phyloP scores from a whole-genome alignment of 352 stramenopile species.

The Globisporangium sylvaticum region DNA sequence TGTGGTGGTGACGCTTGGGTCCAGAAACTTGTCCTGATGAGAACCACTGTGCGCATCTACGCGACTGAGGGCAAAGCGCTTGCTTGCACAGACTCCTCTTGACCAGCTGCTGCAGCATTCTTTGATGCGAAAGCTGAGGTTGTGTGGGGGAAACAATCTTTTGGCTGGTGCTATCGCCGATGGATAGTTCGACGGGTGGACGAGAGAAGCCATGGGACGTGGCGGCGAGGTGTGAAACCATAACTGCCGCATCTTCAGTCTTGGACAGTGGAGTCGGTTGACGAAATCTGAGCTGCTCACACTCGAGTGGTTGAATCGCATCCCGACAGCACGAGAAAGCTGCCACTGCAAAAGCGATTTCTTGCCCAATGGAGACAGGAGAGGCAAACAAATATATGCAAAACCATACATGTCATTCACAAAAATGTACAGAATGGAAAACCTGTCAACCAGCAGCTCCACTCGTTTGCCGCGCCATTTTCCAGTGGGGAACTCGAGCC shows the following conservation, averaged over 20 bases:
- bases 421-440: neutral
- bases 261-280: neutral
- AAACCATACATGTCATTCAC: neutral
- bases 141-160: neutral
- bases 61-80: neutral
- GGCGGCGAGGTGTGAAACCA: neutral
- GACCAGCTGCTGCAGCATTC: neutral
- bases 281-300: neutral
- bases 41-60: neutral
- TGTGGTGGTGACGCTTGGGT: neutral
- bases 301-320: neutral
- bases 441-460: neutral
- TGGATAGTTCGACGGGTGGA: neutral
- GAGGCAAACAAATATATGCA: neutral
- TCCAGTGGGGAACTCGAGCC: conserved; percentile 1
- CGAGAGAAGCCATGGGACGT: neutral
- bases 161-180: neutral
- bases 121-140: neutral
- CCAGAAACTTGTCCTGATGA: neutral
- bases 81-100: neutral
- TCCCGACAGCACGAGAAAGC: neutral
- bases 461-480: neutral
- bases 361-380: neutral
- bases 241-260: neutral
- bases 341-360: neutral